These are phyloP conservation scores for Leucocoprinus sp. DNA, from an alignment of 768 basidiomycete species.

Conservation along the genomic window DNA sequence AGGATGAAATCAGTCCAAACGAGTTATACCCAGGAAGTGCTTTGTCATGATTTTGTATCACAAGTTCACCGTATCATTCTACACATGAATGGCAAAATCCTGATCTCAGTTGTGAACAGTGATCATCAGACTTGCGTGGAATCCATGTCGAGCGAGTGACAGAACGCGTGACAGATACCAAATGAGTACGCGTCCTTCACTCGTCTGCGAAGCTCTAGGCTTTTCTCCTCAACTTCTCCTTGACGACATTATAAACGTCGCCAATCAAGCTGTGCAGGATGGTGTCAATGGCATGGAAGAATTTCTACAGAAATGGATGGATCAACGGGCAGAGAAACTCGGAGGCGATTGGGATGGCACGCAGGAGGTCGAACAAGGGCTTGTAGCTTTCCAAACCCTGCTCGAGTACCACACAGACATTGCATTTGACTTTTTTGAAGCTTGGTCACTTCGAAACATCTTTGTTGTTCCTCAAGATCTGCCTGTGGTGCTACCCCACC, in stretches of 20 bases:
- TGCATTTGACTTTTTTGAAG: constrained; percentile 88
- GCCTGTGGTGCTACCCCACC: constrained; percentile 69
- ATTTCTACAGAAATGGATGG: constrained; percentile 67
- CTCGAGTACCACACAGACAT: constrained; percentile 84
- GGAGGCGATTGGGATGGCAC: constrained; percentile 27
- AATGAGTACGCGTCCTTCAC: constrained; percentile 31
- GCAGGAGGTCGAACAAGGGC: constrained; percentile 69
- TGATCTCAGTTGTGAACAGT: too few species aligned
- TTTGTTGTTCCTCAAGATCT: constrained; percentile 68
- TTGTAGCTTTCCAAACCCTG: constrained; percentile 82
- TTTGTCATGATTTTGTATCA: too few species aligned
- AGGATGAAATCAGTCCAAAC: too few species aligned
- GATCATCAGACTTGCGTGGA: too few species aligned
- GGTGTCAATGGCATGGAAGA: constrained; percentile 75
- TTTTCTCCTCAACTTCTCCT: constrained; percentile 81
- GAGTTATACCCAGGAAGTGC: too few species aligned
- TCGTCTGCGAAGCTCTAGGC: constrained; percentile 68
- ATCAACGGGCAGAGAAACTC: constrained; percentile 43
- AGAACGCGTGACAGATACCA: constrained; percentile 9
- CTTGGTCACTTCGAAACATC: constrained; percentile 83
- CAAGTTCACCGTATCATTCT: too few species aligned
- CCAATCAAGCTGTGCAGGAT: constrained; percentile 71
- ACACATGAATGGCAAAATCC: too few species aligned
- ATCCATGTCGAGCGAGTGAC: constrained; percentile 2
- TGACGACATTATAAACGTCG: constrained; percentile 80